Conservation (phyloP, 805 yeast genomes). For the Monosporozyma yasuniensis region DNA sequence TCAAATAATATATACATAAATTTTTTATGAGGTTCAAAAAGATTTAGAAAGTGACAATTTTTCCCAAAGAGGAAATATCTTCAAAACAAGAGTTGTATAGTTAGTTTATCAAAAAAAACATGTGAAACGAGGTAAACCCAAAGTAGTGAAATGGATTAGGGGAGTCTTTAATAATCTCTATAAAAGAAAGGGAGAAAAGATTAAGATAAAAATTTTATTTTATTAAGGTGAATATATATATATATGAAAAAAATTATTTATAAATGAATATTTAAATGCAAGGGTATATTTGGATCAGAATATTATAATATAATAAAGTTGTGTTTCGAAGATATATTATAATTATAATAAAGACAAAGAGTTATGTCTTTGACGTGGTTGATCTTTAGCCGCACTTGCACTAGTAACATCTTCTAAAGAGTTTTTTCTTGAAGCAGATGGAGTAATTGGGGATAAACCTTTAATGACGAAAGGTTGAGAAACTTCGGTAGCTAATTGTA, state of each 20-base stretch:
- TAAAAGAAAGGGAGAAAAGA: not conserved
- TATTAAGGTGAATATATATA: not conserved
- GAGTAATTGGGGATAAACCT: conserved; percentile 39
- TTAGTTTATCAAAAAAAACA: too few relatives aligned
- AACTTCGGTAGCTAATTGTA: conserved; percentile 47
- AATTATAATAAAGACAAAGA: conserved; percentile 10
- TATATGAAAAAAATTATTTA: not conserved
- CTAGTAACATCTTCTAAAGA: conserved; percentile 9
- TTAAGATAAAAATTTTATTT: not conserved
- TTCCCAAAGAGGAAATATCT: not conserved
- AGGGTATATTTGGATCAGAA: not conserved
- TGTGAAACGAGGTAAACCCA: too few relatives aligned
- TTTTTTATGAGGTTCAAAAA: not conserved
- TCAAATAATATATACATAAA: not conserved
- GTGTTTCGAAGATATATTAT: not conserved
- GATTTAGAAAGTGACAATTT: not conserved
- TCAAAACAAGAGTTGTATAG: too few relatives aligned
- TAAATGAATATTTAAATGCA: not conserved
- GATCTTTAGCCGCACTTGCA: not conserved
- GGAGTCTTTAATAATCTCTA: too few relatives aligned
- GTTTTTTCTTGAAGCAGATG: conserved; percentile 31
- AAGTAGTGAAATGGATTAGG: too few relatives aligned
- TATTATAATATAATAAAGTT: not conserved
- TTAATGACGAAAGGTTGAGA: conserved; percentile 45
- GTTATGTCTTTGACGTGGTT: conserved; percentile 8